A percentile compares a stretch with the other conserved stretches of the same genome.
phyloP scores from a whole-genome alignment of 345 rosid species.

The Nasturtium officinale region DNA sequence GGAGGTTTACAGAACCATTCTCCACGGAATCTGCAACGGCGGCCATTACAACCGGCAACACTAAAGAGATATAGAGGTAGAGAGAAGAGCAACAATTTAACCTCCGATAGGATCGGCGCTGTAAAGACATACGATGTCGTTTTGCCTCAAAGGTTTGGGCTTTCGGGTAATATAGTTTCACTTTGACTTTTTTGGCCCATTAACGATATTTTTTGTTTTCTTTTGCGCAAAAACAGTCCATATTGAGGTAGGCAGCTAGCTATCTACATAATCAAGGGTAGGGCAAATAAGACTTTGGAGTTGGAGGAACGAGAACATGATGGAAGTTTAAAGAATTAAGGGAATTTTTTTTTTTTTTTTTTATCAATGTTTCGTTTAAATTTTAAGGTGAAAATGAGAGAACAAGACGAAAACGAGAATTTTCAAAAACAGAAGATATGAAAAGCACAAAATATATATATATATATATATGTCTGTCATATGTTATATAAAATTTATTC shows the following conservation, averaged over 20 bases:
- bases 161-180: not conserved
- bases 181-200: constrained; percentile 5
- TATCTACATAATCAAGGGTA: too few relatives aligned
- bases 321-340: too few relatives aligned
- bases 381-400: too few relatives aligned
- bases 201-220: not conserved
- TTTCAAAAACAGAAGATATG: too few relatives aligned
- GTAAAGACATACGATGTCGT: constrained; percentile 4
- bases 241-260: not conserved
- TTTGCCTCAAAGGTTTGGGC: not conserved
- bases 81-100: constrained; percentile 26
- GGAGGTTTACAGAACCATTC: constrained; percentile 20
- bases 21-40: constrained; percentile 39
- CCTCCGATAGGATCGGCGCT: constrained; percentile 15
- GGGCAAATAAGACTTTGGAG: too few relatives aligned
- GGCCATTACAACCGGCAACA: constrained; percentile 35
- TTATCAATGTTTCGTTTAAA: too few relatives aligned
- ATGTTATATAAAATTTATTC: too few relatives aligned
- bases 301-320: too few relatives aligned
- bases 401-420: too few relatives aligned
- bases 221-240: not conserved
- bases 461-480: too few relatives aligned
- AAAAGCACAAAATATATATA: too few relatives aligned
- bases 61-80: not conserved
- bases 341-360: too few relatives aligned